A percentile compares a stretch with the other conserved stretches of the same genome.
phyloP scores from a whole-genome alignment of 208 protist genomes.

The Crithidia sp. region DNA sequence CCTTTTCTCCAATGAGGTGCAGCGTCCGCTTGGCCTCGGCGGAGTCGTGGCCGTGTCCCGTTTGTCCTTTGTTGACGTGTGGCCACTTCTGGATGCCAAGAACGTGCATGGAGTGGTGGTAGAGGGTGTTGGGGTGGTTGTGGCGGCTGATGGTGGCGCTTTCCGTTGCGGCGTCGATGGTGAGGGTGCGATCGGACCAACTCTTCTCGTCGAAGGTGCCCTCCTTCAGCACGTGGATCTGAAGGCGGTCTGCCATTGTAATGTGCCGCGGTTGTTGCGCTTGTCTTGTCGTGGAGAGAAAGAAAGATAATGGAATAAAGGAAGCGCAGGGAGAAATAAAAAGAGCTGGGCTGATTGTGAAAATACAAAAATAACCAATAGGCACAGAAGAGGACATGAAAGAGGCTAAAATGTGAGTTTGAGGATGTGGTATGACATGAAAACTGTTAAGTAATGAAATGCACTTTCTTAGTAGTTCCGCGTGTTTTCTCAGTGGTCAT shows the following conservation, averaged over 20 bases:
- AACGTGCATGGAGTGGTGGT: conserved; percentile 1
- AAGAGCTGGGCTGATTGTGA: too few species aligned
- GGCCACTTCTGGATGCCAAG: conserved; percentile 6
- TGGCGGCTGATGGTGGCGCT: conserved; percentile 6
- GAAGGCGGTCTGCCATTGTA: not conserved
- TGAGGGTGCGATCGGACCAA: conserved; percentile 11
- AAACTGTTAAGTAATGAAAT: too few species aligned
- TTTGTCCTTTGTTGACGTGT: not conserved
- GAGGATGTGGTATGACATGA: too few species aligned
- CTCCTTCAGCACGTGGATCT: conserved; percentile 7
- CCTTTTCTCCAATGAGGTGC: conserved; percentile 3
- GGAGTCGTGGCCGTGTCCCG: conserved; percentile 2
- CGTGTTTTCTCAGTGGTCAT: too few species aligned
- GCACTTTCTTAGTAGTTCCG: too few species aligned
- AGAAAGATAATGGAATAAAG: not conserved
- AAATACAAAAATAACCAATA: too few species aligned
- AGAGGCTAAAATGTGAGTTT: too few species aligned
- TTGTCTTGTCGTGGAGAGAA: not conserved
- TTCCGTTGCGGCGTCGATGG: conserved; percentile 5
- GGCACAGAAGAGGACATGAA: too few species aligned
- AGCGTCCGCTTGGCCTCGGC: conserved; percentile 6
- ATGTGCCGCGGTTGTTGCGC: not conserved
- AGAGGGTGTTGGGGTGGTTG: conserved; percentile 2
- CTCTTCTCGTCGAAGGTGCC: not conserved
- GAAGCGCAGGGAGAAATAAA: too few species aligned